phyloP scores from a whole-genome alignment of 345 rosid genomes.

The Camelina sativa region DNA sequence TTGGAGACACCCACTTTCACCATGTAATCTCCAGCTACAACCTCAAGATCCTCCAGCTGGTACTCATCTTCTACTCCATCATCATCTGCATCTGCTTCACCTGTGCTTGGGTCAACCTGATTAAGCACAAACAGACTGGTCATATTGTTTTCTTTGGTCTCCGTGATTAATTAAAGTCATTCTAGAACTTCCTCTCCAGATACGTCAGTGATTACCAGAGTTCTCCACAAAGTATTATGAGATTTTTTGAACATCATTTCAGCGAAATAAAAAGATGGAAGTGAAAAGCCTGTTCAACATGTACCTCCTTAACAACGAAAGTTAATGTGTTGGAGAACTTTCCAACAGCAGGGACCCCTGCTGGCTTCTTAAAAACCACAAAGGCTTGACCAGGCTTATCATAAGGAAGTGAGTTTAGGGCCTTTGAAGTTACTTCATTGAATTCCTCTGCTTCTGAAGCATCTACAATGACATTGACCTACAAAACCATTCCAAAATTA shows the following conservation, averaged over 20 bases:
- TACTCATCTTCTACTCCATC: slow-evolving; percentile 99
- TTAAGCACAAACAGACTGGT: slow-evolving; percentile 4
- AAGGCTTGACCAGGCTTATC: slow-evolving; percentile 93
- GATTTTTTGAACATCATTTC: background rate
- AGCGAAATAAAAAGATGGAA: slow-evolving; percentile 6
- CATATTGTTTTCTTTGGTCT: slow-evolving; percentile 5
- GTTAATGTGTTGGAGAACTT: slow-evolving; percentile 88
- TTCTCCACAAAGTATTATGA: background rate
- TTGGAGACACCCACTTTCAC: slow-evolving; percentile 84
- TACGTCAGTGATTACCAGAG: background rate
- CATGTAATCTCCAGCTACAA: slow-evolving; percentile 91
- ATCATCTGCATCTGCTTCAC: slow-evolving; percentile 92
- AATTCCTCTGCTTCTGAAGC: slow-evolving; percentile 93
- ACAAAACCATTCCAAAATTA: slow-evolving; percentile 35
- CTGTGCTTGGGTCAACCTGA: slow-evolving; percentile 90
- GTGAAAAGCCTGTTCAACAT: slow-evolving; percentile 1
- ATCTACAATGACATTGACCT: slow-evolving; percentile 90
- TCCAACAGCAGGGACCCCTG: slow-evolving; percentile 77
- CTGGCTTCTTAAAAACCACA: slow-evolving; percentile 89
- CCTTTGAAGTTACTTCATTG: slow-evolving; percentile 65
- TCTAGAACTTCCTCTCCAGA: slow-evolving; percentile 1
- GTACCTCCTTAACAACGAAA: slow-evolving; percentile 93
- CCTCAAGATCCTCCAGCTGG: slow-evolving; percentile 96
- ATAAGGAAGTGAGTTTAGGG: slow-evolving; percentile 83
- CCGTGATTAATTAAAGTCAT: slow-evolving; percentile 1